phyloP scores from a whole-genome alignment of 495 filamentous ascomycete species.

The Halenospora varia region DNA sequence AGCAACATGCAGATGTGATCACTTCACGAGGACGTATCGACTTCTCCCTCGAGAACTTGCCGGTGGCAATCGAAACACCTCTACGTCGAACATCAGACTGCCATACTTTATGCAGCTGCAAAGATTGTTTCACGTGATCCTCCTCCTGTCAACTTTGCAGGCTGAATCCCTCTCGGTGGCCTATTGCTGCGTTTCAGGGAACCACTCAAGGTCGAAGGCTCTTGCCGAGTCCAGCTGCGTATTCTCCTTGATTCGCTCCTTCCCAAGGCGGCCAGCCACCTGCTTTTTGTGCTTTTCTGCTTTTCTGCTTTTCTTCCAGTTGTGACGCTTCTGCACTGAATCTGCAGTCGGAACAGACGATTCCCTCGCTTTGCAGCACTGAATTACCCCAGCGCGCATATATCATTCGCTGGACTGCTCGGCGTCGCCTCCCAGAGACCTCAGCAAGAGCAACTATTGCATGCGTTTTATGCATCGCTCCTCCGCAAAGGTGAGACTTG shows the following conservation, averaged over 20 bases:
- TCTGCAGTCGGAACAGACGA: neutral
- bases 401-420: neutral
- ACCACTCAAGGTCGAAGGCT: too few species aligned
- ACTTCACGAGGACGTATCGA: too few species aligned
- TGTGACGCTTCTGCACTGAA: neutral
- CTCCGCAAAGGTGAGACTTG: slow-evolving; percentile 8
- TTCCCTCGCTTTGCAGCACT: neutral
- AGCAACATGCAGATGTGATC: too few species aligned
- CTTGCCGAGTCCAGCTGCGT: too few species aligned
- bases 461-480: slow-evolving; percentile 17
- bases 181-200: too few species aligned
- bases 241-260: neutral
- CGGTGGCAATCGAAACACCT: too few species aligned
- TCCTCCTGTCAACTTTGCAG: too few species aligned
- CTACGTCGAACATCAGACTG: neutral
- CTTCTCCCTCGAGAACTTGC: too few species aligned
- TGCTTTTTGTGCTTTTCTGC: too few species aligned
- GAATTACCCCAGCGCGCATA: neutral
- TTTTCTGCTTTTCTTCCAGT: neutral
- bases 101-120: neutral
- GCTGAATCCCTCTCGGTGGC: too few species aligned
- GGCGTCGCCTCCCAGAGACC: neutral
- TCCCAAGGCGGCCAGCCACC: neutral
- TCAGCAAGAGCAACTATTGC: neutral
- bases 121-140: neutral